These are phyloP conservation scores for Diaporthe vexans DNA, from an alignment of 2,329 filamentous ascomycete genomes.

Conservation along the genomic window DNA sequence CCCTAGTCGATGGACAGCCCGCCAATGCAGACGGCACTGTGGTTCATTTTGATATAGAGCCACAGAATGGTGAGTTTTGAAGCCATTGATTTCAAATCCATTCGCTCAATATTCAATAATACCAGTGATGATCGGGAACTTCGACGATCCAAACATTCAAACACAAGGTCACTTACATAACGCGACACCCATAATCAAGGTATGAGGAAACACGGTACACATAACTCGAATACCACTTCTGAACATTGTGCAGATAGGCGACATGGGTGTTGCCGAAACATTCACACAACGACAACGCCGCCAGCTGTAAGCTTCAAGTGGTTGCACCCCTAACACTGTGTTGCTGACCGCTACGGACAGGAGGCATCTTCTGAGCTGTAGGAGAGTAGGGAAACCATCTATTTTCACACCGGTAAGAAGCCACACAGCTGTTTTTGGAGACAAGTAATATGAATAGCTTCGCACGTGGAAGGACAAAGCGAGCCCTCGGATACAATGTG, in stretches of 20 bases:
- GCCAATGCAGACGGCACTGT: background rate
- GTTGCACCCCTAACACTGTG: background rate
- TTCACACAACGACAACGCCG: background rate
- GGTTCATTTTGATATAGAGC: constrained; percentile 32
- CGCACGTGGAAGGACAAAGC: background rate
- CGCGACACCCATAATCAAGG: constrained; percentile 24
- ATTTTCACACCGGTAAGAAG: constrained; percentile 33
- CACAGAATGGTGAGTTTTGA: constrained; percentile 9
- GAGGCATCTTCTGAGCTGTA: constrained; percentile 4
- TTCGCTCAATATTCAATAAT: background rate
- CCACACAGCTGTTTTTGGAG: background rate
- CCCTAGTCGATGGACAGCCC: background rate
- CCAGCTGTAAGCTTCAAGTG: constrained; percentile 9
- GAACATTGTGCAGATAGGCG: constrained; percentile 20
- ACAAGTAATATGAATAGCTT: background rate
- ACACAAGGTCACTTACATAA: constrained; percentile 6
- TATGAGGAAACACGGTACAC: background rate
- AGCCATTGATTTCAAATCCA: too few relatives aligned
- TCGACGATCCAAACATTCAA: constrained; percentile 8
- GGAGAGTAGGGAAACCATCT: background rate
- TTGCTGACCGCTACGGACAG: background rate
- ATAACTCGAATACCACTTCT: background rate
- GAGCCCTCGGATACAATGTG: background rate
- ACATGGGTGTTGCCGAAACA: constrained; percentile 4
- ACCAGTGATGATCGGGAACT: constrained; percentile 30